phyloP scores from a whole-genome alignment of 176 grass and related monocot species.

The Aegilops umbellulata region DNA sequence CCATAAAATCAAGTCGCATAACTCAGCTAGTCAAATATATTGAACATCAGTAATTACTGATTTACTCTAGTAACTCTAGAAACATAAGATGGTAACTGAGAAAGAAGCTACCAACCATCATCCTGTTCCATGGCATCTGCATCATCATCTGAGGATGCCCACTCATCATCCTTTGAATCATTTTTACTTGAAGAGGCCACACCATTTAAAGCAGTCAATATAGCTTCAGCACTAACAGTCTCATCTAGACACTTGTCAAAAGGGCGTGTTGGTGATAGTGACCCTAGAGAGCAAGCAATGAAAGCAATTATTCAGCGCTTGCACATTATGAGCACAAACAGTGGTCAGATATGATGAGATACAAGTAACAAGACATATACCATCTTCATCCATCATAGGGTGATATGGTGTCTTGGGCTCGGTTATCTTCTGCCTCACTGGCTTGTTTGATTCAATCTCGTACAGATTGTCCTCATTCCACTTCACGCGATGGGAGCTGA shows the following conservation, averaged over 20 bases:
- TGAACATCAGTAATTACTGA: neutral
- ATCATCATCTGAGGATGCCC: slow-evolving; percentile 89
- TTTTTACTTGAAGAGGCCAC: slow-evolving; percentile 73
- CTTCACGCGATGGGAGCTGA: slow-evolving; percentile 45
- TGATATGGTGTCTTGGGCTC: slow-evolving; percentile 97
- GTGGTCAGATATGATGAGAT: neutral
- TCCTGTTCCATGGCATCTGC: slow-evolving; percentile 65
- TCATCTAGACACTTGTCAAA: slow-evolving; percentile 92
- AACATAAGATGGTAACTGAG: slow-evolving; percentile 11
- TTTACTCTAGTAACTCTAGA: neutral
- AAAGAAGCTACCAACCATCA: slow-evolving; percentile 58
- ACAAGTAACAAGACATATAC: slow-evolving; percentile 44
- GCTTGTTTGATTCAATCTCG: slow-evolving; percentile 97
- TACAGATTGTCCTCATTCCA: slow-evolving; percentile 93
- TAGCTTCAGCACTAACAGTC: slow-evolving; percentile 72
- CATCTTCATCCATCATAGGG: slow-evolving; percentile 92
- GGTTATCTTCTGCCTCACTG: slow-evolving; percentile 93
- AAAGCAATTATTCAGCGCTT: neutral
- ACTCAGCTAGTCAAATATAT: neutral
- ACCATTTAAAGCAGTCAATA: slow-evolving; percentile 75
- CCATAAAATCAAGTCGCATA: neutral
- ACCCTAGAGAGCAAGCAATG: slow-evolving; percentile 40
- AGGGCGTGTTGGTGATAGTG: slow-evolving; percentile 50
- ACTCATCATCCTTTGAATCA: slow-evolving; percentile 50
- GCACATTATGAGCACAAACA: slow-evolving; percentile 16